Evolutionary conservation across 2,329 filamentous ascomycete species (phyloP).

Genomic region (Penicillium sp.): DNA sequence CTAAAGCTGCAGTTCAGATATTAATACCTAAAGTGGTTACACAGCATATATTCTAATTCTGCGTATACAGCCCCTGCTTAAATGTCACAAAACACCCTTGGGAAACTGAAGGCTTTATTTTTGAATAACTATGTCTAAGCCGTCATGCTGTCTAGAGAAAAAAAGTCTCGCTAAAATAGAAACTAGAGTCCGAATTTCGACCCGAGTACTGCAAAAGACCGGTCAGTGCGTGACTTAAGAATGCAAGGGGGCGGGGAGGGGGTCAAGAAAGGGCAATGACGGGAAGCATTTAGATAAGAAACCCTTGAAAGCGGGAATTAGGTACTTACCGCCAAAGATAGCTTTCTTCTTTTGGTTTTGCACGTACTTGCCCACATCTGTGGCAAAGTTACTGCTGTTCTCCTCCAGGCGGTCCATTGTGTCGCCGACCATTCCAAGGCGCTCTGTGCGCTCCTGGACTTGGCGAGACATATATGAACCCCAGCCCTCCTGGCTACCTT

Average conservation of each 20-base stretch:
- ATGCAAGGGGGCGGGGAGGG: slow-evolving; percentile 20
- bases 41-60: background rate
- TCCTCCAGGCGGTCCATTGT: slow-evolving; percentile 80
- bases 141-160: background rate
- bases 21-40: background rate
- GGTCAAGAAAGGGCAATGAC: background rate
- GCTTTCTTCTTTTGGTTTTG: slow-evolving; percentile 83
- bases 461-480: slow-evolving; percentile 81
- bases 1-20: background rate
- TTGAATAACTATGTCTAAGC: background rate
- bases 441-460: slow-evolving; percentile 87
- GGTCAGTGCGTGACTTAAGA: slow-evolving; percentile 15
- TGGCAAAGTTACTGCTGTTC: slow-evolving; percentile 78
- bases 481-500: slow-evolving; percentile 62
- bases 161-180: slow-evolving; percentile 2
- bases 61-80: background rate
- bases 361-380: slow-evolving; percentile 86
- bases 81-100: background rate
- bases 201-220: slow-evolving; percentile 34
- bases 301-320: background rate
- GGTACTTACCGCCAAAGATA: slow-evolving; percentile 63
- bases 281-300: background rate
- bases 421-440: slow-evolving; percentile 78
- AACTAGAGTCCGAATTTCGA: slow-evolving; percentile 46
- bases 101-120: background rate